Evolutionary conservation across 2,329 filamentous ascomycete species (phyloP).

Genomic region (Aspergillus pseudotamarii): DNA sequence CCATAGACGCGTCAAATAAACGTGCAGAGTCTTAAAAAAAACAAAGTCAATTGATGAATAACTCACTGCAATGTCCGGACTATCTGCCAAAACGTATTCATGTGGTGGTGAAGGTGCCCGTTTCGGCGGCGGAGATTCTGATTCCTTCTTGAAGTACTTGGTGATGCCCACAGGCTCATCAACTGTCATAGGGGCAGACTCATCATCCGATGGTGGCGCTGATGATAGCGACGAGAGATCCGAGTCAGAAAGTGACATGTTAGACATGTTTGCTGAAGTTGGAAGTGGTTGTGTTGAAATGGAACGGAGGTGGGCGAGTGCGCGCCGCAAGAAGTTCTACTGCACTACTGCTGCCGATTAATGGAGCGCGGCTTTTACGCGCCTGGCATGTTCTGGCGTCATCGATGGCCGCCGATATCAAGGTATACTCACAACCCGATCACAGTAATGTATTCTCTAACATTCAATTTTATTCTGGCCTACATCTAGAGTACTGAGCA

Average conservation of each 20-base stretch:
- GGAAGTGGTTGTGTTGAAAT: slow-evolving; percentile 23
- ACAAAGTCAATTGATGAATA: slow-evolving; percentile 36
- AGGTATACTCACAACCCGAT: slow-evolving; percentile 23
- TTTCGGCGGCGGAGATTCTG: slow-evolving; percentile 69
- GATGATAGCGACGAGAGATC: slow-evolving; percentile 63
- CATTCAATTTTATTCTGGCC: slow-evolving; percentile 3
- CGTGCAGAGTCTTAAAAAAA: slow-evolving; percentile 29
- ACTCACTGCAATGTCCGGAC: slow-evolving; percentile 89
- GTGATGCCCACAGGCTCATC: slow-evolving; percentile 47
- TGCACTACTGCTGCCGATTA: slow-evolving; percentile 27
- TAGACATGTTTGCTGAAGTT: slow-evolving; percentile 37
- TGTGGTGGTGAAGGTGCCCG: slow-evolving; percentile 85
- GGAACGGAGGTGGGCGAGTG: slow-evolving; percentile 19
- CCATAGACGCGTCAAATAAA: slow-evolving; percentile 32
- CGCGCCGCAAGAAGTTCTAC: slow-evolving; percentile 30
- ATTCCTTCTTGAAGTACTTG: slow-evolving; percentile 52
- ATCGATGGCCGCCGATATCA: slow-evolving; percentile 27
- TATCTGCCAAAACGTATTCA: slow-evolving; percentile 87
- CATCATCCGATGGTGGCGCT: slow-evolving; percentile 62
- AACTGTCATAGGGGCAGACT: slow-evolving; percentile 46
- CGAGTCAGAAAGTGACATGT: slow-evolving; percentile 56
- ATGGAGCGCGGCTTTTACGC: slow-evolving; percentile 38
- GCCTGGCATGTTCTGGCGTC: slow-evolving; percentile 30
- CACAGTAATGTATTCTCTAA: slow-evolving; percentile 9
- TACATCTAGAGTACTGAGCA: slow-evolving; percentile 7